Evolutionary conservation across 441 rosid species (phyloP), one percentile per base, ranked within the genome.

Genomic region (Biscutella laevigata): DNA sequence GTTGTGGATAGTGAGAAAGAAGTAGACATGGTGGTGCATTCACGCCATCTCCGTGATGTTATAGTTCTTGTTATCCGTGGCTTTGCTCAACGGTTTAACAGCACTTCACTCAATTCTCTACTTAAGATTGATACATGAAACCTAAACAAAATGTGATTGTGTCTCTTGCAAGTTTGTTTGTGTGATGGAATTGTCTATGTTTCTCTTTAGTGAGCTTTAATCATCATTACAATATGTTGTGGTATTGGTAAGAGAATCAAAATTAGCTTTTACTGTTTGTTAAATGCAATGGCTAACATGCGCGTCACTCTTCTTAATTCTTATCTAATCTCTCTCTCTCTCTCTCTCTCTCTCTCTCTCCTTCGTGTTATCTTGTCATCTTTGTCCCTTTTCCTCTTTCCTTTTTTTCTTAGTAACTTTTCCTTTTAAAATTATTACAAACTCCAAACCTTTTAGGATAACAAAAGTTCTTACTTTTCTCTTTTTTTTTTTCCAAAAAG

Each of bases 61-160:
- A 67, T 79, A 19, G 89, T 80, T 22, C 96, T 88, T 27, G 94
- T 82, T 46, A 83, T 88, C 26, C 84, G 95, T 9, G 96, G 98
- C 62, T 77, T 91, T 64, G 98, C 96, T 21, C 98, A 88, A 68
- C 71, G 90, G 15, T 91, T 91, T 72, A 91, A 91, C 60, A 91
- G 98, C 73, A 91, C 95, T 30, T 91, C 98, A 43, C 94, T 91
- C 71, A 86, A 88, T 69, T 80, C 96, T 29, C 87, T 88, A 12
- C 98, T 88, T 32, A 91, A 85, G 69, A 88, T 85, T 53, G 98
- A 83, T 56, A 69, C 88, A 50, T 85, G 48, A 64, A 34, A 19
- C 19, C 13, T 3, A n/a, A n/a, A n/a, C 6, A 34, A 32, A 25
- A 27, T 40, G 34, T 38, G 17, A 28, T 34, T 41, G 34, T 47